Percentiles rank a stretch among this genome's conserved stretches.
Evolutionary conservation across 257 asterid genomes (phyloP).

Genomic region (Nicotiana attenuata): DNA sequence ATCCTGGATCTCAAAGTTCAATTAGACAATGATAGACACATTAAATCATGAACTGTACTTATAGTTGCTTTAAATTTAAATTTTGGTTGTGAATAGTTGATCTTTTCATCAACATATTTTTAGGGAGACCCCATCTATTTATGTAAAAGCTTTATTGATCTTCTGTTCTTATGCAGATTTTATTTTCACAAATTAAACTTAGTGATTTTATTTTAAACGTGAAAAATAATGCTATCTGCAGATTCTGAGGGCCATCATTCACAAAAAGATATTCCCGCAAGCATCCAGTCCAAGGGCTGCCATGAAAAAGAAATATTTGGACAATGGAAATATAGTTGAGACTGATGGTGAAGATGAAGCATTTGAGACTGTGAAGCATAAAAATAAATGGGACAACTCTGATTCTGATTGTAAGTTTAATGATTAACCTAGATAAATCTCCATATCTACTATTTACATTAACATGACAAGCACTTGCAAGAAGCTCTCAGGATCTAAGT

Average conservation of each 20-base stretch:
- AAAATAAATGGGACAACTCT: conserved; percentile 73
- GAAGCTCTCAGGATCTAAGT: neutral
- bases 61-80: neutral
- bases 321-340: conserved; percentile 21
- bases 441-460: neutral
- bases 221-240: conserved; percentile 12
- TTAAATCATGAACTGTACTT: neutral
- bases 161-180: too few species aligned
- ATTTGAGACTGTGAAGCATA: neutral
- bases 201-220: neutral
- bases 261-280: conserved; percentile 60
- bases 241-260: conserved; percentile 59
- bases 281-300: conserved; percentile 26
- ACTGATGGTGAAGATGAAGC: conserved; percentile 11
- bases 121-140: neutral
- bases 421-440: neutral
- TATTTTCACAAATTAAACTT: too few species aligned
- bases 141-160: too few species aligned
- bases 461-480: neutral
- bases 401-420: conserved; percentile 68
- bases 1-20: too few species aligned
- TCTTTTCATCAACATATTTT: neutral
- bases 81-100: neutral
- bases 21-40: too few species aligned
- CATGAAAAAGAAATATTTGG: conserved; percentile 36